These are phyloP conservation scores for Solanum ossicruentum DNA, from an alignment of 257 asterid species.

Conservation along the genomic window DNA sequence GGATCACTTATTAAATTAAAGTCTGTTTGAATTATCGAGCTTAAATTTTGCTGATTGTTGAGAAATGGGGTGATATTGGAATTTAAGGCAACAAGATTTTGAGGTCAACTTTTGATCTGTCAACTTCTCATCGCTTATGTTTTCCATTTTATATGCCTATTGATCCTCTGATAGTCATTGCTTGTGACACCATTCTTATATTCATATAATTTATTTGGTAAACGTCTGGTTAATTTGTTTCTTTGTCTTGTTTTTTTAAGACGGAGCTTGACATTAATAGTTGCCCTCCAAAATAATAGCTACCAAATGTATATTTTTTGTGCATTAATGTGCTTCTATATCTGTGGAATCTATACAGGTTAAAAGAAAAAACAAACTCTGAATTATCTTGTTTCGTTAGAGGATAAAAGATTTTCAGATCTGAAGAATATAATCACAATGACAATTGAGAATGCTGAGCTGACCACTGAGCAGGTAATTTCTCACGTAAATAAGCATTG, in stretches of 20 bases:
- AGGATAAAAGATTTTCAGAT: conserved; percentile 4
- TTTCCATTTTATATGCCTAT: background rate
- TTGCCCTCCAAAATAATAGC: too few species aligned
- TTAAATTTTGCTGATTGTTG: background rate
- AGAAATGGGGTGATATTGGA: background rate
- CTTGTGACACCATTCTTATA: background rate
- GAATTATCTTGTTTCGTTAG: background rate
- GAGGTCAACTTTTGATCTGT: background rate
- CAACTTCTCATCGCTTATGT: background rate
- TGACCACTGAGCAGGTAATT: conserved; percentile 47
- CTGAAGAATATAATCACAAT: conserved; percentile 9
- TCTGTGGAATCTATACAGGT: background rate
- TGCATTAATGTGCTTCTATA: background rate
- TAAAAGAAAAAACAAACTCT: background rate
- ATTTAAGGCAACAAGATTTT: background rate
- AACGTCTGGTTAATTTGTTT: background rate
- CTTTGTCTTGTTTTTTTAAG: background rate
- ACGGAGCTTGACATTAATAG: too few species aligned
- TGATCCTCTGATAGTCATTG: background rate
- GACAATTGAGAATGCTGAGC: conserved; percentile 39
- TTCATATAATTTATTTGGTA: background rate
- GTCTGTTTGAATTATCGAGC: background rate
- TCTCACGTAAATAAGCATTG: background rate
- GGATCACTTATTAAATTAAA: background rate
- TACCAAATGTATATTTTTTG: too few species aligned